These are phyloP conservation scores for Penstemon davidsonii DNA, from an alignment of 257 asterid species.

Conservation along the genomic window DNA sequence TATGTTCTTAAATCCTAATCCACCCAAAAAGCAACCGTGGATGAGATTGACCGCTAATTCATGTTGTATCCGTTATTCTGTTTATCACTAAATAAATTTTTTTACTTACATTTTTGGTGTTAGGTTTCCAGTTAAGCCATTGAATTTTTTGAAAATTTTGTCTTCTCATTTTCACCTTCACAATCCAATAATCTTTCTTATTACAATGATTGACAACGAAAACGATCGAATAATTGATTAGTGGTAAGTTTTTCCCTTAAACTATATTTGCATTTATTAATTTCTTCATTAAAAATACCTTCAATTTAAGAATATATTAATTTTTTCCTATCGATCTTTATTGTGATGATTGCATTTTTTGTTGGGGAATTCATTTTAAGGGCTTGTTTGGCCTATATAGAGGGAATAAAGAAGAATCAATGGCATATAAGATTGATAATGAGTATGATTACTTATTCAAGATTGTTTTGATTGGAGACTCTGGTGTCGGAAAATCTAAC, in stretches of 20 bases:
- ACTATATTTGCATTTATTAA: too few species aligned
- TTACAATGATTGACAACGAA: neutral
- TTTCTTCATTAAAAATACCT: neutral
- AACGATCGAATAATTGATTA: neutral
- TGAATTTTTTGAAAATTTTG: too few species aligned
- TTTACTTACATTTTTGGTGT: too few species aligned
- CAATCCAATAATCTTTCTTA: neutral
- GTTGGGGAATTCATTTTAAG: neutral
- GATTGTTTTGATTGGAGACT: conserved; percentile 29
- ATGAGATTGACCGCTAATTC: too few species aligned
- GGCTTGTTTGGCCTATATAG: neutral
- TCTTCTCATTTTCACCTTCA: too few species aligned
- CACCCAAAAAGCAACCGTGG: too few species aligned
- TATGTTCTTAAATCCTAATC: too few species aligned
- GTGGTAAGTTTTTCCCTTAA: conserved; percentile 3
- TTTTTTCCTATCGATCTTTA: neutral
- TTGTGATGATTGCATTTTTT: neutral
- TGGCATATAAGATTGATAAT: conserved; percentile 35
- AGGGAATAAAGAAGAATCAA: conserved; percentile 13
- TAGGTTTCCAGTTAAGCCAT: too few species aligned
- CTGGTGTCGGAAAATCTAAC: conserved; percentile 30
- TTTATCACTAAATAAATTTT: too few species aligned
- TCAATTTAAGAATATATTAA: neutral
- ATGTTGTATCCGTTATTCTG: too few species aligned
- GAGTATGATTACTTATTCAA: conserved; percentile 36